These are phyloP conservation scores for Lachnellula occidentalis DNA, from an alignment of 2,329 filamentous ascomycete species.

Conservation along the genomic window DNA sequence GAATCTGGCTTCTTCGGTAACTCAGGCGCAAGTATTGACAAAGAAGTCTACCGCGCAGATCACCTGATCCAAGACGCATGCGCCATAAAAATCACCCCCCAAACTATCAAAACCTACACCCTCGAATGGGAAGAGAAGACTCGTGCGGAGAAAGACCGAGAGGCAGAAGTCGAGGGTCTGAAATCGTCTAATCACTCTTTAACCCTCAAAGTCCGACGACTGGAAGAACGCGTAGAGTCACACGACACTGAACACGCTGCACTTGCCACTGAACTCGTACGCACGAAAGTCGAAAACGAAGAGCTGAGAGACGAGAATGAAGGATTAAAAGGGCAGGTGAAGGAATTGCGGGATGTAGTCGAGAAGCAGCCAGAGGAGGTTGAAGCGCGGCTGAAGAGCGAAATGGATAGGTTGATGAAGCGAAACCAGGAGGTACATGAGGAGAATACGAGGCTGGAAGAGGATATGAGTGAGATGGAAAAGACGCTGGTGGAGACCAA, in stretches of 20 bases:
- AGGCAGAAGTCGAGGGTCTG: constrained; percentile 73
- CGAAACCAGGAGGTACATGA: constrained; percentile 91
- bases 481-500: constrained; percentile 88
- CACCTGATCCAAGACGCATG: constrained; percentile 90
- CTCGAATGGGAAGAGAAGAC: constrained; percentile 90
- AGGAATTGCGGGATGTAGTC: constrained; percentile 78
- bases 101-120: constrained; percentile 75
- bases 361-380: constrained; percentile 87
- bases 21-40: constrained; percentile 81
- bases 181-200: constrained; percentile 61
- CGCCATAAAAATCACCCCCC: constrained; percentile 75
- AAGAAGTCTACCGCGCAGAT: constrained; percentile 93
- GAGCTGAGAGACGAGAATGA: constrained; percentile 87
- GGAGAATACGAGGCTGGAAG: constrained; percentile 82
- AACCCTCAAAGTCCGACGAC: constrained; percentile 68
- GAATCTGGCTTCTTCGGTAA: constrained; percentile 97
- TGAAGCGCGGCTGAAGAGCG: constrained; percentile 71
- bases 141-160: constrained; percentile 72
- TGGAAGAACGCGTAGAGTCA: constrained; percentile 84
- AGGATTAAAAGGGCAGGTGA: constrained; percentile 75
- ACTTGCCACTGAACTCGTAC: constrained; percentile 85
- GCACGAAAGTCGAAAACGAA: constrained; percentile 89
- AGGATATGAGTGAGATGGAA: constrained; percentile 87
- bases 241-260: constrained; percentile 87
- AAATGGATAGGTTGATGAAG: constrained; percentile 89